These are phyloP conservation scores for Prinsepia uniflora DNA, from an alignment of 306 rosid genomes.

Conservation along the genomic window DNA sequence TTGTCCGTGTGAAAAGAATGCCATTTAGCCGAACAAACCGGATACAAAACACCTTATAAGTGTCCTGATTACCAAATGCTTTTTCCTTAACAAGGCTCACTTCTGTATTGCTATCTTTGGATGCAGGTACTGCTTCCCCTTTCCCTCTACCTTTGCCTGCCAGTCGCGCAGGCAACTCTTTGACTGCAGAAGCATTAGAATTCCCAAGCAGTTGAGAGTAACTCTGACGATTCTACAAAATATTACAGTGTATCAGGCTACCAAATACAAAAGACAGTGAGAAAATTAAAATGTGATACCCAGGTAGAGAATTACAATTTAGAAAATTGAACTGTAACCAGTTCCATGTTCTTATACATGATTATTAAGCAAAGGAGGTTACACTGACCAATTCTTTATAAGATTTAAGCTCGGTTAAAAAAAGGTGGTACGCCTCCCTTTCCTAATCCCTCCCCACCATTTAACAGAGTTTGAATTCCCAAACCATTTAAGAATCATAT, in stretches of 20 bases:
- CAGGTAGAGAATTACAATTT: background rate
- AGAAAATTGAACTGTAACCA: background rate
- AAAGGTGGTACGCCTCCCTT: background rate
- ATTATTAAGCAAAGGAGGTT: background rate
- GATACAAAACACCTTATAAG: conserved; percentile 57
- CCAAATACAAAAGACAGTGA: background rate
- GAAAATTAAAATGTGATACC: background rate
- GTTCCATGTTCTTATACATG: background rate
- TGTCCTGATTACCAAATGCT: conserved; percentile 40
- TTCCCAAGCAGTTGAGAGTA: conserved; percentile 66
- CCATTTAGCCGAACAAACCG: conserved; percentile 91
- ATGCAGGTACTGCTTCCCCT: conserved; percentile 44
- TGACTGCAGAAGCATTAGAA: conserved; percentile 43
- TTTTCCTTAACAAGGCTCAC: conserved; percentile 44
- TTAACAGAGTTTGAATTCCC: too few relatives aligned
- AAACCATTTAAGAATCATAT: background rate
- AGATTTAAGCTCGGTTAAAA: background rate
- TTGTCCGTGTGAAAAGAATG: conserved; percentile 85
- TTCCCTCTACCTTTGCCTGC: conserved; percentile 66
- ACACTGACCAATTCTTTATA: background rate
- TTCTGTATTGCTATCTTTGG: conserved; percentile 42
- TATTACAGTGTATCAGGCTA: background rate
- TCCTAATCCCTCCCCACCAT: background rate
- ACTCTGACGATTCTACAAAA: conserved; percentile 76
- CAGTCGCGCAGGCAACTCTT: conserved; percentile 49